Evolutionary conservation across 78 protist species (phyloP), one percentile per base, ranked within the genome.

Genomic region (Isochrysis galbana): DNA sequence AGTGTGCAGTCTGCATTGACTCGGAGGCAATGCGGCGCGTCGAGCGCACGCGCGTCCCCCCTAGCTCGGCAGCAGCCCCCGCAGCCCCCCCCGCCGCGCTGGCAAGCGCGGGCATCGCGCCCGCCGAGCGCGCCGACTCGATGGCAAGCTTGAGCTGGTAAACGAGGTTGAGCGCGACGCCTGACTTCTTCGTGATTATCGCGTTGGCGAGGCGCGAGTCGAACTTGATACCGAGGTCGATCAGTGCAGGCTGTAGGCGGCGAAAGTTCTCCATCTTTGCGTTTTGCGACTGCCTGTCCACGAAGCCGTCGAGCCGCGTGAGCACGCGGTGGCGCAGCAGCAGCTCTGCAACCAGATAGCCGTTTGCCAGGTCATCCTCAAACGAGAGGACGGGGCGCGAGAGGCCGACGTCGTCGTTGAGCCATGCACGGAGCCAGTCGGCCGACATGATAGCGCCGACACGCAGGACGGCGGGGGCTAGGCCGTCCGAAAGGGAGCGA

Each of bases 261-360:
- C 11, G 10, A 38, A 72, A 46, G 92, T 90, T 90, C 25, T 34
- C 17, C 10, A 72, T 3, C 61, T 44, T 72, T 14, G 87, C 87
- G n/a, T 14, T 19, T 22, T 55, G 29, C 36, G 67, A 17, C 29
- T 90, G 44, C 26, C 1, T n/a, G 42, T 44, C 82, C 38, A 1
- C 1, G 14, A 90, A 41, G 38, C 26, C 72, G 23, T 10, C 70
- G 42, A 45, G 17, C 22, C 19, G 14, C 7, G 39, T 36, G 61
- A 67, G 61, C 42, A 42, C 51, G 32, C 39, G 44, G 29, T 67
- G 51, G 25, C 48, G 19, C n/a, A n/a, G 36, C 10, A 90, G 86
- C 21, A 90, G 22, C 87, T 72, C 92, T 41, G 87, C 92, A 3
- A 90, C 5, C 34, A 90, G 86, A 11, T 46, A 72, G 48, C 92